These are phyloP conservation scores for Flueggea neowawraea DNA, from an alignment of 441 rosid species.

Conservation along the genomic window DNA sequence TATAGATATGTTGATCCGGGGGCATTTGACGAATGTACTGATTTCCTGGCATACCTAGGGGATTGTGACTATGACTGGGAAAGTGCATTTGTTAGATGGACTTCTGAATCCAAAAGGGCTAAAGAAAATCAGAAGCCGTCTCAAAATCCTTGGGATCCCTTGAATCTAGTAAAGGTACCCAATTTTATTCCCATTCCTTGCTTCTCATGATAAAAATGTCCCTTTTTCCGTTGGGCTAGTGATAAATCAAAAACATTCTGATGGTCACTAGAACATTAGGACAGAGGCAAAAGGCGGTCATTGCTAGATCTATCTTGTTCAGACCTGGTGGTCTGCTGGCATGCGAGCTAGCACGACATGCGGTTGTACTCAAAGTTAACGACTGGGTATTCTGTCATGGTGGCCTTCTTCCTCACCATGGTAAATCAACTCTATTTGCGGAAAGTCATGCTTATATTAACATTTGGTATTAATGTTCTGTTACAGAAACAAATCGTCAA, in stretches of 20 bases:
- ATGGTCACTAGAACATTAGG: constrained; percentile 42
- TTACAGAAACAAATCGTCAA: no score
- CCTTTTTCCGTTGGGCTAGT: constrained; percentile 22
- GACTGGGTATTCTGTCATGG: constrained; percentile 98
- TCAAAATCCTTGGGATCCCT: constrained; percentile 60
- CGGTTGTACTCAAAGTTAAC: constrained; percentile 71
- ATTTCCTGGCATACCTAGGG: constrained; percentile 67
- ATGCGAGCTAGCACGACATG: constrained; percentile 65
- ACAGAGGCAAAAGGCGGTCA: constrained; percentile 97
- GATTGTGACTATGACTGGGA: constrained; percentile 55
- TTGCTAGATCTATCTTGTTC: constrained; percentile 74
- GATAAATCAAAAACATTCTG: no score
- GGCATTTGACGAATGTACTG: constrained; percentile 74
- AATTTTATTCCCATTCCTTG: constrained; percentile 5
- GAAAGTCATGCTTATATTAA: no score
- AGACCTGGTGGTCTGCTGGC: constrained; percentile 90
- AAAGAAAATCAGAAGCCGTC: constrained; percentile 46
- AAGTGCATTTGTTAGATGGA: constrained; percentile 70
- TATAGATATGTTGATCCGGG: constrained; percentile 78
- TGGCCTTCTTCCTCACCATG: constrained; percentile 94
- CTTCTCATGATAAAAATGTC: not conserved
- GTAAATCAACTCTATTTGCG: no score
- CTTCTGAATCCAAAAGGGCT: constrained; percentile 37
- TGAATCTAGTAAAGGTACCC: constrained; percentile 84
- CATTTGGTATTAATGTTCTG: no score